Percentiles rank a stretch among this genome's conserved stretches.
Conservation (phyloP, 2,329 filamentous ascomycete species). For the Metarhizium rileyi region DNA sequence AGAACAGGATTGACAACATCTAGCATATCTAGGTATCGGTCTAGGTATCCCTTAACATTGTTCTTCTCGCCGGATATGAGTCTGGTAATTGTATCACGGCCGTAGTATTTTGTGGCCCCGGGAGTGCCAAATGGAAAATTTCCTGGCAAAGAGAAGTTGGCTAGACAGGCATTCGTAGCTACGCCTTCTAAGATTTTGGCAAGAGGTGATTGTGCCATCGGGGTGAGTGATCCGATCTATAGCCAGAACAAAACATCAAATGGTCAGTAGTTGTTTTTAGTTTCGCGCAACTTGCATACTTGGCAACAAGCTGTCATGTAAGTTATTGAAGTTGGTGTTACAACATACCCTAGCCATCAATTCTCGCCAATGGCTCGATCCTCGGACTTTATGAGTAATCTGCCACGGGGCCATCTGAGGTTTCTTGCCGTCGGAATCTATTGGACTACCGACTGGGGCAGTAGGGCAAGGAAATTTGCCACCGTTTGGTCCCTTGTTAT, state of each 20-base stretch:
- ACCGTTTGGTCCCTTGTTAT: conserved; percentile 26
- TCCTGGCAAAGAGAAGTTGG: conserved; percentile 24
- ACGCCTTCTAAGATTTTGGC: conserved; percentile 21
- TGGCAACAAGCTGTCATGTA: background rate
- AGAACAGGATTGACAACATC: conserved; percentile 25
- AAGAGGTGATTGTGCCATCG: conserved; percentile 16
- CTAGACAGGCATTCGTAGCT: conserved; percentile 25
- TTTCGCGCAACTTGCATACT: no score
- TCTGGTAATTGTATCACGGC: conserved; percentile 20
- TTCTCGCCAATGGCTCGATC: conserved; percentile 26
- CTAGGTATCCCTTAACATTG: conserved; percentile 17
- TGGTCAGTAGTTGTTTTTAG: background rate
- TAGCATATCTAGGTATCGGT: conserved; percentile 21
- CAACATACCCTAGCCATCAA: conserved; percentile 25
- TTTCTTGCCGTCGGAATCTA: conserved; percentile 13
- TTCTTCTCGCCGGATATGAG: conserved; percentile 19
- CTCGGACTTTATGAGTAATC: conserved; percentile 23
- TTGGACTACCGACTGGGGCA: conserved; percentile 16
- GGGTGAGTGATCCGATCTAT: conserved; percentile 19
- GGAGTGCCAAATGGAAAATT: conserved; percentile 30
- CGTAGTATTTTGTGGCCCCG: conserved; percentile 22
- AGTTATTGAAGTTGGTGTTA: background rate
- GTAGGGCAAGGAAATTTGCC: conserved; percentile 24
- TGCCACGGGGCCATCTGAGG: conserved; percentile 22
- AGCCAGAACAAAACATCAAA: background rate